These are phyloP conservation scores for Forsythia viridissima DNA, from an alignment of 257 asterid species.

Conservation along the genomic window DNA sequence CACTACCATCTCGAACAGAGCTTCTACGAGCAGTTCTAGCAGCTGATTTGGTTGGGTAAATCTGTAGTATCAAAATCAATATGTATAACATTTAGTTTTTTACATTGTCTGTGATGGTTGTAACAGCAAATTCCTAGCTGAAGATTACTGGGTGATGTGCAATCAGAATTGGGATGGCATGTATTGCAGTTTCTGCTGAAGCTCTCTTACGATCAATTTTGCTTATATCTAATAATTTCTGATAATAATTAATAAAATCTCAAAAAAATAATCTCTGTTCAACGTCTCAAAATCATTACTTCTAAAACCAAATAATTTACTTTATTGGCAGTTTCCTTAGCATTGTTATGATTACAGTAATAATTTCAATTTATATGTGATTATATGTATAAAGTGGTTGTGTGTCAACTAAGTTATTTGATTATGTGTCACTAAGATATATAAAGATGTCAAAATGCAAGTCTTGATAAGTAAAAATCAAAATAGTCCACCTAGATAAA, in stretches of 20 bases:
- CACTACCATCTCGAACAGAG: constrained; percentile 89
- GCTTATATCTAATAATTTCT: not conserved
- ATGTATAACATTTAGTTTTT: not conserved
- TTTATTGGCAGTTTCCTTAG: not conserved
- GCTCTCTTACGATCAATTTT: not conserved
- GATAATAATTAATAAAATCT: not conserved
- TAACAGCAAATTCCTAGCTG: not conserved
- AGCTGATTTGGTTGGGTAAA: constrained; percentile 93
- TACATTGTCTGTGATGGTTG: constrained; percentile 2
- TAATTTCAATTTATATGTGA: not conserved
- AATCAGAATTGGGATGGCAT: constrained; percentile 6
- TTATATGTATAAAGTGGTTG: not conserved
- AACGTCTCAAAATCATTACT: not conserved
- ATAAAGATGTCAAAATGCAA: not conserved
- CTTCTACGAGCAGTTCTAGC: constrained; percentile 80
- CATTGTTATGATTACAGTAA: not conserved
- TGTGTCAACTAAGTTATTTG: not conserved
- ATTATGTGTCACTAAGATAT: not conserved
- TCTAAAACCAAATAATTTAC: too few relatives aligned
- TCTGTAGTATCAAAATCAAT: constrained; percentile 6
- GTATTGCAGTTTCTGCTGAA: not conserved
- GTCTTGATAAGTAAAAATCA: constrained; percentile 11
- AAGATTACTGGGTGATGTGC: constrained; percentile 9
- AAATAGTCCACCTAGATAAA: constrained; percentile 4
- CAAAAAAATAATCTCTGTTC: not conserved